phyloP scores from a whole-genome alignment of 768 basidiomycete species.

The Harrya chromipes region DNA sequence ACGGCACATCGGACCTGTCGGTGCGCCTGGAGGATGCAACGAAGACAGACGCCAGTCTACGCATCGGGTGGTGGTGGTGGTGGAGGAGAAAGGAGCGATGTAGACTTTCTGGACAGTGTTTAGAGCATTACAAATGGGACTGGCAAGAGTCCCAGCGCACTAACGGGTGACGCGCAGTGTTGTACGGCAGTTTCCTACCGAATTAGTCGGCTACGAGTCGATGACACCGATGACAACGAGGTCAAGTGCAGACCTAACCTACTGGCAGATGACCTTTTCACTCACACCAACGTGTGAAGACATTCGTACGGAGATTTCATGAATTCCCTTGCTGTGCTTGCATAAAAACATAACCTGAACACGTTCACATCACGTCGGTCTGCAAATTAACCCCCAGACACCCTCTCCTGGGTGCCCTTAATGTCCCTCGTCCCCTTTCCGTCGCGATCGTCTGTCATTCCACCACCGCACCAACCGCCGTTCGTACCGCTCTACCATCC shows the following conservation, averaged over 20 bases:
- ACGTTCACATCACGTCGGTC: background rate
- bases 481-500: slow-evolving; percentile 65
- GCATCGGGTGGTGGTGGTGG: slow-evolving; percentile 44
- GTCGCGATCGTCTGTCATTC: slow-evolving; percentile 27
- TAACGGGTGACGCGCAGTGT: background rate
- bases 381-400: background rate
- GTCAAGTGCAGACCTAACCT: background rate
- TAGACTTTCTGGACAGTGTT: slow-evolving; percentile 14
- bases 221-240: slow-evolving; percentile 10
- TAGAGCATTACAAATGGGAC: slow-evolving; percentile 38
- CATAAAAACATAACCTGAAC: background rate
- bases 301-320: background rate
- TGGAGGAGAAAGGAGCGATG: slow-evolving; percentile 19
- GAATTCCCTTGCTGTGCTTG: background rate
- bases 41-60: slow-evolving; percentile 63
- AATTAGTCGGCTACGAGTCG: slow-evolving; percentile 14
- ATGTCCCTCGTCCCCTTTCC: slow-evolving; percentile 10
- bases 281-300: slow-evolving; percentile 14
- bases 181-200: slow-evolving; percentile 18
- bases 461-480: slow-evolving; percentile 54
- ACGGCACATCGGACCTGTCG: slow-evolving; percentile 25
- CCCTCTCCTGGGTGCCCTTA: slow-evolving; percentile 12
- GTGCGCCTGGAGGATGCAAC: slow-evolving; percentile 38
- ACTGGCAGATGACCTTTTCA: background rate
- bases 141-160: slow-evolving; percentile 10